Evolutionary conservation across 805 yeast genomes (phyloP), one percentile per base, ranked within the genome.

Genomic region (Kodamaea lidongshanica): DNA sequence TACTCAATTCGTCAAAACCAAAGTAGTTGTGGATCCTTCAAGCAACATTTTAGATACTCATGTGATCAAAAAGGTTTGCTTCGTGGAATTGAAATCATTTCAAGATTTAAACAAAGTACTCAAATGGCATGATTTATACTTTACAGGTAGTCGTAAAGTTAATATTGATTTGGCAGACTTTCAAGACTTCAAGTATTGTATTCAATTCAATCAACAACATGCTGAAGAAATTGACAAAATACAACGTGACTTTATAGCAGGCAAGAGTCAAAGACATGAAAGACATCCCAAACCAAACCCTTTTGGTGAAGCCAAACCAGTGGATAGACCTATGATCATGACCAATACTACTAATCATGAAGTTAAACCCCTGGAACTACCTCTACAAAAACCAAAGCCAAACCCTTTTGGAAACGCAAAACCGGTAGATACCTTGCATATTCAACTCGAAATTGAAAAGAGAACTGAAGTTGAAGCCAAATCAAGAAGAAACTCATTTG

Each of bases 381-480:
- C 52, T 32, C 38, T 52, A 43, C 21, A 25, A 2, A 58, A 44
- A 49, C 55, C 62, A 3, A 77, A 72, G 43, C 39, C 70, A 0
- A 82, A 76, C 48, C 92, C 94, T 4, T 85, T 86, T 60, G 95
- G 95, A 0, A 61, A 71, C 4, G 95, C 95, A 1, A 82, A 75
- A 55, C 95, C 95, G 2, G 89, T 85, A 5, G 95, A 85, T 52
- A 74, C 81, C 3, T 61, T 77, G 13, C 65, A 82, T 15, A 77
- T 72, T 41, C 75, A 73, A 41, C 57, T 66, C 26, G 62, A 61
- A 37, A 52, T 79, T 33, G 68, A 86, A 56, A 87, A 86, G 66
- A 89, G 86, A 44, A 89, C 87, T 61, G 34, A 28, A 11, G 17
- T 33, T 10, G 36, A 32, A 13, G 24, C 33, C 8, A 32, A 16